These are phyloP conservation scores for Usnea hakonensis DNA, from an alignment of 495 filamentous ascomycete species.

Conservation along the genomic window DNA sequence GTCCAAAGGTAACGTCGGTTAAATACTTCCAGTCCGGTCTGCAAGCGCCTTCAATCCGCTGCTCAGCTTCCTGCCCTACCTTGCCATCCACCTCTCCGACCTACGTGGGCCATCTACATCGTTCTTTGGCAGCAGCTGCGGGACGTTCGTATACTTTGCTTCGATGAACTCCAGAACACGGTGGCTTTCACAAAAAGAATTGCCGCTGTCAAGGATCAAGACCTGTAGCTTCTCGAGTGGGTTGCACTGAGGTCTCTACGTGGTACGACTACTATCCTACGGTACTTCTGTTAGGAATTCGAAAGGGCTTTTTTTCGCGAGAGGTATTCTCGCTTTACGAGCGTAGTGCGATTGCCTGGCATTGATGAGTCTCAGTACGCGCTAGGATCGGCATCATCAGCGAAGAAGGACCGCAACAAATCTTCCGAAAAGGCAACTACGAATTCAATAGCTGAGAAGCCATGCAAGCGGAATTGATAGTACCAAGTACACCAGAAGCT, in stretches of 20 bases:
- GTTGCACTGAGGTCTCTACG: slow-evolving; percentile 10
- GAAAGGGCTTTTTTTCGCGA: background rate
- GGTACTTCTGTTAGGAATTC: slow-evolving; percentile 1
- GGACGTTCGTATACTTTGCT: background rate
- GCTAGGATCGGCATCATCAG: background rate
- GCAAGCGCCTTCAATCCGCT: slow-evolving; percentile 9
- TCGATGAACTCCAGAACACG: slow-evolving; percentile 10
- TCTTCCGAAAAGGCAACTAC: background rate
- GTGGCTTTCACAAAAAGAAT: slow-evolving; percentile 11
- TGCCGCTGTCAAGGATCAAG: background rate
- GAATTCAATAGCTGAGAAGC: background rate
- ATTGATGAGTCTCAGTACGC: slow-evolving; percentile 8
- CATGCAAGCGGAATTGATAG: background rate
- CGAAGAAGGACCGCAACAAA: background rate
- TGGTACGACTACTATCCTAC: slow-evolving; percentile 13
- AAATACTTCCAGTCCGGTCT: slow-evolving; percentile 3
- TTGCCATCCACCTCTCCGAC: slow-evolving; percentile 8
- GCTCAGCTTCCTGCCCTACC: slow-evolving; percentile 3
- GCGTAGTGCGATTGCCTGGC: slow-evolving; percentile 4
- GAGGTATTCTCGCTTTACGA: slow-evolving; percentile 3
- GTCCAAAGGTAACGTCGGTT: background rate
- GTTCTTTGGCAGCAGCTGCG: slow-evolving; percentile 1
- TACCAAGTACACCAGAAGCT: background rate
- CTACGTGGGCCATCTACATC: slow-evolving; percentile 6
- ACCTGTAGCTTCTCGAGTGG: slow-evolving; percentile 8